phyloP scores from a whole-genome alignment of 352 stramenopile genomes.

The Pythium biforme region DNA sequence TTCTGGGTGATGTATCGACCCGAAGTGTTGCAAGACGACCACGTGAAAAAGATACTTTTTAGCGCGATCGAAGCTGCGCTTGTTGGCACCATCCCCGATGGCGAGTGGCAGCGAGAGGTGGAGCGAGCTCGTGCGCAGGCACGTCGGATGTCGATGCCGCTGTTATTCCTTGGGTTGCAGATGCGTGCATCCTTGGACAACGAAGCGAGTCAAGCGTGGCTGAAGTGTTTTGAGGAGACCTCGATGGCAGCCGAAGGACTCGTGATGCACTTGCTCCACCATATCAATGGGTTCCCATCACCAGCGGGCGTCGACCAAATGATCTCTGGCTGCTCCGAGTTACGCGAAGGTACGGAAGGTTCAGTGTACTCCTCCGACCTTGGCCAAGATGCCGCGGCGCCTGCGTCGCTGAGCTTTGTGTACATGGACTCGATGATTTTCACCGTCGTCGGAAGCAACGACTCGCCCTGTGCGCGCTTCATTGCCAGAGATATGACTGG shows the following conservation, averaged over 20 bases:
- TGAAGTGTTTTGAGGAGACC: constrained; percentile 85
- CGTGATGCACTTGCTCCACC: constrained; percentile 83
- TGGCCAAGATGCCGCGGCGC: constrained; percentile 26
- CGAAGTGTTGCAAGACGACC: constrained; percentile 67
- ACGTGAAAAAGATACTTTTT: constrained; percentile 85
- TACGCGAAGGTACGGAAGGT: constrained; percentile 40
- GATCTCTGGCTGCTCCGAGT: constrained; percentile 75
- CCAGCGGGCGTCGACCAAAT: constrained; percentile 83
- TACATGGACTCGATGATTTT: constrained; percentile 89
- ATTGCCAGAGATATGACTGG: constrained; percentile 85
- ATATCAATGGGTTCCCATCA: constrained; percentile 84
- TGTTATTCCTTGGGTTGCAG: constrained; percentile 82
- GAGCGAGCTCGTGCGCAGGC: constrained; percentile 62
- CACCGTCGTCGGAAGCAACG: constrained; percentile 76
- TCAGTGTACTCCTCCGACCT: constrained; percentile 15
- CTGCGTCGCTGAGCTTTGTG: constrained; percentile 74
- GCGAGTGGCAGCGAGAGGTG: constrained; percentile 80
- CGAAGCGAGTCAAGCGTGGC: constrained; percentile 63
- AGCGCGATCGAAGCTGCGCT: constrained; percentile 82
- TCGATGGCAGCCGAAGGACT: constrained; percentile 77
- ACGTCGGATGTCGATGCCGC: constrained; percentile 73
- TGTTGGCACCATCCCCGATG: constrained; percentile 75
- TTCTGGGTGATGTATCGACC: constrained; percentile 85
- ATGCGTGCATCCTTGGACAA: constrained; percentile 82
- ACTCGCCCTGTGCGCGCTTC: constrained; percentile 72